These are phyloP conservation scores for Sphaerulina populicola DNA, from an alignment of 2,329 filamentous ascomycete genomes.

Conservation along the genomic window DNA sequence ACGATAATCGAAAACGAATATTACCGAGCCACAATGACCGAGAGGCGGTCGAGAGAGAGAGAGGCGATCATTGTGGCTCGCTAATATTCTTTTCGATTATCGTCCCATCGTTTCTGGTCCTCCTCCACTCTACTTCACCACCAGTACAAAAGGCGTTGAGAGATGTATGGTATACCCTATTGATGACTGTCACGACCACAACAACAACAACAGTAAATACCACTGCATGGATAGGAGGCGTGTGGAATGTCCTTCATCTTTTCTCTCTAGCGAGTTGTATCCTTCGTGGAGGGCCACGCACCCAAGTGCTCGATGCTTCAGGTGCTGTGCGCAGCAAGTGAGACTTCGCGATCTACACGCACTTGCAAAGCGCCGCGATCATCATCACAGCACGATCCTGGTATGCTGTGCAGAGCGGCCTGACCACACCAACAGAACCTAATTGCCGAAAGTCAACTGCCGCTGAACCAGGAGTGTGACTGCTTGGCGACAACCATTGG, in stretches of 20 bases:
- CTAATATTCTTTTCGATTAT: too few species aligned
- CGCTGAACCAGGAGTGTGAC: not conserved
- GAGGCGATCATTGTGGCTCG: too few species aligned
- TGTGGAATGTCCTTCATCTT: not conserved
- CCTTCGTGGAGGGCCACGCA: too few species aligned
- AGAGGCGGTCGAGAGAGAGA: too few species aligned
- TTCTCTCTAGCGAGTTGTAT: not conserved
- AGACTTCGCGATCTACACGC: not conserved
- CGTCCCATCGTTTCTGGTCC: too few species aligned
- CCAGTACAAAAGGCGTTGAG: too few species aligned
- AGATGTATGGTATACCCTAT: not conserved
- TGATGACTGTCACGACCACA: constrained; percentile 1
- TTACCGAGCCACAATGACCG: not conserved
- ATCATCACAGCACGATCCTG: not conserved
- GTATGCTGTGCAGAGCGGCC: not conserved
- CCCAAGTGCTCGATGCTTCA: too few species aligned
- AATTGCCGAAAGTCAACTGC: not conserved
- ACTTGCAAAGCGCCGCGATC: not conserved
- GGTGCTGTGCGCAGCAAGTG: too few species aligned
- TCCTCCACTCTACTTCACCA: too few species aligned
- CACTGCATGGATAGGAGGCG: not conserved
- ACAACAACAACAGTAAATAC: not conserved
- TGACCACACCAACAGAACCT: not conserved
- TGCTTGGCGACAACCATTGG: not conserved
- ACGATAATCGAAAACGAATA: not conserved